A percentile compares a stretch with the other conserved stretches of the same genome.
These are phyloP conservation scores for Hyaloperonospora arabidopsidis DNA, from an alignment of 352 stramenopile species.

Conservation along the genomic window DNA sequence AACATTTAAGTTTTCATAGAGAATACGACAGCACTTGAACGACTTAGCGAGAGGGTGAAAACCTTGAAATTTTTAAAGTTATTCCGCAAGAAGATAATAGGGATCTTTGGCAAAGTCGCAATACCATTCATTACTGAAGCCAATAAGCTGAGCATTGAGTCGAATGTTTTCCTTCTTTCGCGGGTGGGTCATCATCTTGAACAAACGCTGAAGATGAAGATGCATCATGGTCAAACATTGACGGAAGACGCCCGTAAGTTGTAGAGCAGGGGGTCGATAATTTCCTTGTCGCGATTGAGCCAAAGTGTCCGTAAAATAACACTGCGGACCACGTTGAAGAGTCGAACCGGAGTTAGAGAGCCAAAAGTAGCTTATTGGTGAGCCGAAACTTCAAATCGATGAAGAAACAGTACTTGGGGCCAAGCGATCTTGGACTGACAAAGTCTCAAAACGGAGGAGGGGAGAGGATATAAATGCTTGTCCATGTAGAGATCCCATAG, in stretches of 20 bases:
- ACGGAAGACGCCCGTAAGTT: neutral
- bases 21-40: too few relatives aligned
- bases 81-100: too few relatives aligned
- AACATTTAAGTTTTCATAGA: too few relatives aligned
- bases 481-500: conserved; percentile 6
- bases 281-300: conserved; percentile 8
- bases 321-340: conserved; percentile 7
- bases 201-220: conserved; percentile 1
- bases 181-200: neutral
- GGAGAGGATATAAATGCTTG: neutral
- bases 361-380: neutral
- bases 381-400: neutral
- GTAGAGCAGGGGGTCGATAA: neutral
- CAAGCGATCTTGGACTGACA: neutral
- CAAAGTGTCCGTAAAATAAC: conserved; percentile 4
- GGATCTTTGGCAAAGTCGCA: too few relatives aligned
- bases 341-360: neutral
- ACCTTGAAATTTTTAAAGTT: too few relatives aligned
- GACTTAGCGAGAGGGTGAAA: too few relatives aligned
- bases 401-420: neutral
- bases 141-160: neutral
- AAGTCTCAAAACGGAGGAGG: conserved; percentile 1
- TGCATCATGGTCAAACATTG: neutral
- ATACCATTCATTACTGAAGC: neutral
- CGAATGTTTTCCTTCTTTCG: neutral